phyloP scores from a whole-genome alignment of 192 early-diverging fungal species.

The Geranomyces variabilis region DNA sequence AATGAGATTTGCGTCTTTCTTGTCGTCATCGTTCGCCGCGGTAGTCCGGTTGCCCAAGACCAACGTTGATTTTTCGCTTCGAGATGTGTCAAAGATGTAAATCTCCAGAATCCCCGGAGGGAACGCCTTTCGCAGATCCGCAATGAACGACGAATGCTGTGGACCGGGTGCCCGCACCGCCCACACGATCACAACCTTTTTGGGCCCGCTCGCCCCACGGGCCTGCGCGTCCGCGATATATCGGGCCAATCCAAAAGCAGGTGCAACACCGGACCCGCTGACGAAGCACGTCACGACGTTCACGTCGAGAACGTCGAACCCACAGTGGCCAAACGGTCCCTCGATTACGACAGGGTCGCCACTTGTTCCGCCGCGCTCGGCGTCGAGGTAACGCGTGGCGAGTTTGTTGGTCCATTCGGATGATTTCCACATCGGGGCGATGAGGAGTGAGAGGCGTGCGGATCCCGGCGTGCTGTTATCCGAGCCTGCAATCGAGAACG shows the following conservation, averaged over 20 bases:
- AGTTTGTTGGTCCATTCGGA: constrained; percentile 15
- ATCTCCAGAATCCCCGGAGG: constrained; percentile 1
- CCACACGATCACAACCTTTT: constrained; percentile 7
- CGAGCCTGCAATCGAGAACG: constrained; percentile 73
- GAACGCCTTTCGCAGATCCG: background rate
- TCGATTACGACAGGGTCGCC: background rate
- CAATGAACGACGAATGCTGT: background rate
- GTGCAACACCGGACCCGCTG: constrained; percentile 11
- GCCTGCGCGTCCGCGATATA: constrained; percentile 4
- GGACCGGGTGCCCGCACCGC: background rate
- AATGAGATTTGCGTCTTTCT: background rate
- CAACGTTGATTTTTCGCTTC: background rate
- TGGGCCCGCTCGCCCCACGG: background rate
- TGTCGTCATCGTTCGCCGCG: background rate
- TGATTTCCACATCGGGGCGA: background rate
- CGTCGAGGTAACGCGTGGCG: background rate
- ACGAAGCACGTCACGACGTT: constrained; percentile 11
- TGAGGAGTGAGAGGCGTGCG: constrained; percentile 13
- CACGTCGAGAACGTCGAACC: constrained; percentile 6
- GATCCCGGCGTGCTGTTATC: constrained; percentile 31
- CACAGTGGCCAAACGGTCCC: constrained; percentile 16
- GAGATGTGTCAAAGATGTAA: constrained; percentile 16
- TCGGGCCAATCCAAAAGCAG: constrained; percentile 8
- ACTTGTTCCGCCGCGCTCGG: no score
- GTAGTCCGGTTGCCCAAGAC: background rate